phyloP scores from a whole-genome alignment of 495 filamentous ascomycete species.

The Terfezia boudieri region DNA sequence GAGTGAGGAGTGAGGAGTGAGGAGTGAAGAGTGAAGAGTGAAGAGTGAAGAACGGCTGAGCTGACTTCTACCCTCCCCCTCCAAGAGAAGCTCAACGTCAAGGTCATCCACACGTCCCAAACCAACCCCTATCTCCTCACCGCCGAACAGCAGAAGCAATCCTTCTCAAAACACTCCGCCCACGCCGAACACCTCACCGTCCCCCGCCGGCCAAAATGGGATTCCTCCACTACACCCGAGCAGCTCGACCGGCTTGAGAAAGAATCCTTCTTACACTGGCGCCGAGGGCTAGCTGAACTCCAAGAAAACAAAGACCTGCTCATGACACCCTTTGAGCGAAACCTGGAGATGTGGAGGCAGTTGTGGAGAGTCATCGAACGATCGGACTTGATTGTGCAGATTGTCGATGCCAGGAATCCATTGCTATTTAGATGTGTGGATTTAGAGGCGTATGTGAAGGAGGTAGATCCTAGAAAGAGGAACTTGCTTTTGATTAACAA shows the following conservation, averaged over 20 bases:
- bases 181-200: slow-evolving; percentile 64
- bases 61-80: background rate
- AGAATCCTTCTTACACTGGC: slow-evolving; percentile 67
- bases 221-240: slow-evolving; percentile 54
- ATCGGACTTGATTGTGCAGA: slow-evolving; percentile 89
- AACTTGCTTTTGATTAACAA: slow-evolving; percentile 95
- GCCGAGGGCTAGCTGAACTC: slow-evolving; percentile 72
- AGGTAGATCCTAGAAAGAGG: slow-evolving; percentile 66
- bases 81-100: slow-evolving; percentile 90
- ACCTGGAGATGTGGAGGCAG: slow-evolving; percentile 95
- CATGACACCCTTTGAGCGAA: slow-evolving; percentile 97
- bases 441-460: slow-evolving; percentile 80
- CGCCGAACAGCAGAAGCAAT: slow-evolving; percentile 57
- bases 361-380: slow-evolving; percentile 96
- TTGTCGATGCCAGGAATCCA: slow-evolving; percentile 92
- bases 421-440: slow-evolving; percentile 86
- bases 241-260: slow-evolving; percentile 63
- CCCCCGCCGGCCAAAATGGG: slow-evolving; percentile 75
- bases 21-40: background rate
- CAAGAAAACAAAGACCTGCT: slow-evolving; percentile 82
- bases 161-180: slow-evolving; percentile 57
- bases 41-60: background rate
- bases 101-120: slow-evolving; percentile 91
- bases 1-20: background rate
- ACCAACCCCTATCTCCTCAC: slow-evolving; percentile 87